Evolutionary conservation across 495 filamentous ascomycete genomes (phyloP), one percentile per base, ranked within the genome.

Genomic region (Penicillium longicatenatum): DNA sequence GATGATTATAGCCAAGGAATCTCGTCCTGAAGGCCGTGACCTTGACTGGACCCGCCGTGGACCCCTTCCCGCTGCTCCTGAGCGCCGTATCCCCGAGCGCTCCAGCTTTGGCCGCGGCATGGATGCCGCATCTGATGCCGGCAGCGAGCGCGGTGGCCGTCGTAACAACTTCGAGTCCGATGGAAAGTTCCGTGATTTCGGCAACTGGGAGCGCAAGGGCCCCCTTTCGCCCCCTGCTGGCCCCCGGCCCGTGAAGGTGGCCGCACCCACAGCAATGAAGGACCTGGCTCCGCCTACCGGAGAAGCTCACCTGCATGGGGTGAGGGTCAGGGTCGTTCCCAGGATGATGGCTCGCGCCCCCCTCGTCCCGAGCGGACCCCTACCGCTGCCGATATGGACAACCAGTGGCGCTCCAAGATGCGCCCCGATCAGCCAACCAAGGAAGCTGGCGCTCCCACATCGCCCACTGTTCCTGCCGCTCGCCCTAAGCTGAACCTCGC

Each of bases 181-280:
- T 67, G 89, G 90, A 59, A 95, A 92, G 71, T 75, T 88, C 51
- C 88, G 93, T 21, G 91, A 97, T 65, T 89, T 97, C 62, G 80
- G 84, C 57, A 94, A 92, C 75, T 98, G 94, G 94, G 93, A 97
- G 72, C 89, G 94, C 54, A 93, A 92, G 66, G 95, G 94, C 21
- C 94, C 95, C 26, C 82, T 97, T 44, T 89, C 93, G 42, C 90
- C 93, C 10, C 72, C 88, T 30, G 69, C 80, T 37, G 81, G 87
- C 59, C 48, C 68, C 76, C 12, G 68, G 77, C 22, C 76, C 73
- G 56, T 78, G 89, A 91, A 62, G 86, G 89, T 55, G 86, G 89
- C 52, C 87, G 90, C 42, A 82, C 87, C 53, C 77, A 83, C 57
- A 84, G 78, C 70, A 83, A 82, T 54, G 90, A 93, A 50, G 83